phyloP scores from a whole-genome alignment of 2,329 filamentous ascomycete species.

The Alternaria infectoria region DNA sequence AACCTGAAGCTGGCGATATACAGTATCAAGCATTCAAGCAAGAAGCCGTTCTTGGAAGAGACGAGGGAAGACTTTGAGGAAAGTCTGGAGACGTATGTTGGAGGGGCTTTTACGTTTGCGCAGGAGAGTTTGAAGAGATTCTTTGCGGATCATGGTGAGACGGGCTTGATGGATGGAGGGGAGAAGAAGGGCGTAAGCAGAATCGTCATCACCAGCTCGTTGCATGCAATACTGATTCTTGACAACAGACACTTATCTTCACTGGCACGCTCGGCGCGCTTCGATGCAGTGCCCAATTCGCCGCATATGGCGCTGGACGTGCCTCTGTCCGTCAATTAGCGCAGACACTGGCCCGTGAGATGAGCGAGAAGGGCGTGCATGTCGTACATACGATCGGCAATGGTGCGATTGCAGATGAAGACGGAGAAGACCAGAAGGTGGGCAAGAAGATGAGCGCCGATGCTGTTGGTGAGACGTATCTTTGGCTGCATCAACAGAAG shows the following conservation, averaged over 20 bases:
- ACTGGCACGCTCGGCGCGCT: constrained; percentile 61
- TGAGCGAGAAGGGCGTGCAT: constrained; percentile 63
- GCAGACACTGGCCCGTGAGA: constrained; percentile 63
- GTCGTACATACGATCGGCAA: constrained; percentile 67
- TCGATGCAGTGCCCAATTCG: constrained; percentile 61
- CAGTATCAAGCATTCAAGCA: constrained; percentile 62
- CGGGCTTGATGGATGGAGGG: constrained; percentile 53
- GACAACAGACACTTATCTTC: constrained; percentile 9
- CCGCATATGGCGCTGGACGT: constrained; percentile 62
- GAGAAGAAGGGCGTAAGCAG: constrained; percentile 58
- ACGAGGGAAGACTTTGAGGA: constrained; percentile 55
- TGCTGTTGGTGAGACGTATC: constrained; percentile 63
- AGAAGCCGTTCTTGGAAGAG: constrained; percentile 63
- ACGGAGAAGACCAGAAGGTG: constrained; percentile 54
- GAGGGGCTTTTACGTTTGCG: constrained; percentile 62
- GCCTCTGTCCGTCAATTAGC: constrained; percentile 62
- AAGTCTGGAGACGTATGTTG: constrained; percentile 60
- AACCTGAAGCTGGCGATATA: constrained; percentile 62
- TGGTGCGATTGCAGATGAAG: constrained; percentile 59
- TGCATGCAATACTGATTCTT: neutral
- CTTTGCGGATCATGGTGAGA: constrained; percentile 59
- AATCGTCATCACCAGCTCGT: too few relatives aligned
- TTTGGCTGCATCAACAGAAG: constrained; percentile 58
- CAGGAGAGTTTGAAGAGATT: constrained; percentile 61
- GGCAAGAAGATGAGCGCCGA: constrained; percentile 66